Percentiles rank a stretch among this genome's conserved stretches.
Conservation (phyloP, 2,329 filamentous ascomycete species). For the Trichoderma guizhouense region DNA sequence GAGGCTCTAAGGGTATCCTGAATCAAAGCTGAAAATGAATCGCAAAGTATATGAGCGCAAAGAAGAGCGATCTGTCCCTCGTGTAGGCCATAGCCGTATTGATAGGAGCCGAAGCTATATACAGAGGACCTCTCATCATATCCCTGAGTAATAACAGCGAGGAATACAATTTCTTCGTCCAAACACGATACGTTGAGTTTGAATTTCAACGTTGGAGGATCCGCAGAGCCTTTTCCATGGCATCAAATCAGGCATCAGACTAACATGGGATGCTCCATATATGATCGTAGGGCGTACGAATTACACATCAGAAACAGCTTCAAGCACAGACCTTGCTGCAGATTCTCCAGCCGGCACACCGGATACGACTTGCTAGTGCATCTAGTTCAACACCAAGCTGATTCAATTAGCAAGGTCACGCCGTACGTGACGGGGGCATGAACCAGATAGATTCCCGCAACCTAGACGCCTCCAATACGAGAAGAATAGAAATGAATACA, state of each 20-base stretch:
- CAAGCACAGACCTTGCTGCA: background rate
- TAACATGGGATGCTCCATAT: background rate
- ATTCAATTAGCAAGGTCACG: background rate
- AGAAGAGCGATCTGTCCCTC: background rate
- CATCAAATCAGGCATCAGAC: background rate
- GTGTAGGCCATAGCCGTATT: background rate
- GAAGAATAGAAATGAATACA: slow-evolving; percentile 12
- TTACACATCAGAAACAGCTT: background rate
- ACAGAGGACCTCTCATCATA: background rate
- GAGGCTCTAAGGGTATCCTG: background rate
- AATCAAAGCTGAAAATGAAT: background rate
- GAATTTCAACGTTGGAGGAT: background rate
- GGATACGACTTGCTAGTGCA: background rate
- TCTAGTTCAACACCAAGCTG: background rate
- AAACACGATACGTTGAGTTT: background rate
- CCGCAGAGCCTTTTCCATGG: background rate
- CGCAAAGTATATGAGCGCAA: background rate
- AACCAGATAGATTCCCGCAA: background rate
- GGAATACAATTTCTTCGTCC: background rate
- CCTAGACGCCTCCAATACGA: background rate
- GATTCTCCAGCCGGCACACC: background rate
- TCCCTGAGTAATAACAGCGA: background rate
- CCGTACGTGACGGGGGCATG: background rate
- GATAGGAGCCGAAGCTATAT: background rate
- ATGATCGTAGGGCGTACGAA: background rate